Evolutionary conservation across 176 grass and related monocot genomes (phyloP), one percentile per base, ranked within the genome.

Genomic region (Saccharum officinarum): DNA sequence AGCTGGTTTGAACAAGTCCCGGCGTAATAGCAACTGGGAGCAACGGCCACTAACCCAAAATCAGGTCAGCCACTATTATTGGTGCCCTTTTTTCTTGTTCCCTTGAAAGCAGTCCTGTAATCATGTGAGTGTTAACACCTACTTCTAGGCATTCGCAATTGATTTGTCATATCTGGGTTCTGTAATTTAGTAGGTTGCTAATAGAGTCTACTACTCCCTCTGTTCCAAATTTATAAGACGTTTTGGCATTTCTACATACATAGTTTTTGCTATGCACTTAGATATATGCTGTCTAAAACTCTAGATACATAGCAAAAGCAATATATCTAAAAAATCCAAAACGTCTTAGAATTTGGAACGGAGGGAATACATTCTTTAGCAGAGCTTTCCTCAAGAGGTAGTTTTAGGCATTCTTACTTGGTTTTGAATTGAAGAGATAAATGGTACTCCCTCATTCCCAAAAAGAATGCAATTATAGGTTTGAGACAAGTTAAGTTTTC

Each of bases 21-120:
- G 91, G 1, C 77, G 96, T 8, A 95, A 94, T 85, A 95, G 93
- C 77, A 93, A 98, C 78, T 95, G 96, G 96, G 96, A 98, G 69
- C 89, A 95, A 67, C 87, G 96, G 10, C 93, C 93, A 75, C 89
- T 98, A 50, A 90, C 83, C 81, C 93, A 92, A 83, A 91, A 98
- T 81, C 96, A 94, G 96, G 96, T 98, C 26, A 73, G 31, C 26
- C 34, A 73, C 50, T 6, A 0, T 72, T 36, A 76, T 44, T 80
- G 17, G 23, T 54, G 26, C 15, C 5, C 34, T 4, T 75, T 79
- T 73, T 71, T 23, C 65, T 84, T 55, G 25, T 72, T 76, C 38
- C 20, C 23, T 28, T 42, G 22, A 46, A 80, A 57, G 33, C 59
- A 62, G 25, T 84, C 37, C 18, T 73, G 20, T 2, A 1, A 52